Conservation (phyloP, 1,284 basidiomycete species). For the Sparassis latifolia region DNA sequence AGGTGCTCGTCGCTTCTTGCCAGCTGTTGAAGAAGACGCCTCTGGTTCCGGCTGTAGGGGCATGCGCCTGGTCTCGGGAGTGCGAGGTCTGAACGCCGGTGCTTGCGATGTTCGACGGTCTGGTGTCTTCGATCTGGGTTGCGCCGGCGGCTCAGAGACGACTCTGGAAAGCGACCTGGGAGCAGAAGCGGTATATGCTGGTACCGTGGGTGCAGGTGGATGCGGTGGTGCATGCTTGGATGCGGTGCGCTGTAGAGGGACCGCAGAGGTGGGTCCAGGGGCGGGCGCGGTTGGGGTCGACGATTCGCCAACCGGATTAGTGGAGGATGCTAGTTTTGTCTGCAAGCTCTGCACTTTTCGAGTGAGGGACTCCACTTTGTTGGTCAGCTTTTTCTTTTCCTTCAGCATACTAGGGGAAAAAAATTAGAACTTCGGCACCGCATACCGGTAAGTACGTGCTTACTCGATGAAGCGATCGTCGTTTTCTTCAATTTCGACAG, state of each 20-base stretch:
- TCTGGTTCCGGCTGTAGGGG: constrained; percentile 7
- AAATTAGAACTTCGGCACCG: too few species aligned
- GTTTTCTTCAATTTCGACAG: constrained; percentile 74
- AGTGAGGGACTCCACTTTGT: constrained; percentile 61
- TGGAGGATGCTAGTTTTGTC: constrained; percentile 50
- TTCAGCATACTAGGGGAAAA: constrained; percentile 52
- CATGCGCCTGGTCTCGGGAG: constrained; percentile 33
- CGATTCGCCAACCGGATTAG: constrained; percentile 25
- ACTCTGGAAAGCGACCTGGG: constrained; percentile 28
- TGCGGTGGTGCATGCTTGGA: not conserved
- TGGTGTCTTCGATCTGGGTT: constrained; percentile 47
- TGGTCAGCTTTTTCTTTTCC: constrained; percentile 67
- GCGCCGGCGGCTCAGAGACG: constrained; percentile 37
- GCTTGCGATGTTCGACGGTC: constrained; percentile 33
- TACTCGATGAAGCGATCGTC: constrained; percentile 75
- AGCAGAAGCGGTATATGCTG: constrained; percentile 19
- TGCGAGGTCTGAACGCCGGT: constrained; percentile 43
- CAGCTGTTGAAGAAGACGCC: constrained; percentile 26
- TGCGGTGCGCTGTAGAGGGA: not conserved
- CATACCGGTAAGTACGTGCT: constrained; percentile 22
- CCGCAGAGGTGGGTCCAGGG: not conserved
- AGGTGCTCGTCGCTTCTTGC: constrained; percentile 65
- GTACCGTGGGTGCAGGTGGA: constrained; percentile 16
- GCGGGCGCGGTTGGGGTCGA: not conserved
- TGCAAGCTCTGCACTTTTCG: constrained; percentile 68